Conservation (phyloP, 2,329 filamentous ascomycete genomes). For the Phialophora macrospora region DNA sequence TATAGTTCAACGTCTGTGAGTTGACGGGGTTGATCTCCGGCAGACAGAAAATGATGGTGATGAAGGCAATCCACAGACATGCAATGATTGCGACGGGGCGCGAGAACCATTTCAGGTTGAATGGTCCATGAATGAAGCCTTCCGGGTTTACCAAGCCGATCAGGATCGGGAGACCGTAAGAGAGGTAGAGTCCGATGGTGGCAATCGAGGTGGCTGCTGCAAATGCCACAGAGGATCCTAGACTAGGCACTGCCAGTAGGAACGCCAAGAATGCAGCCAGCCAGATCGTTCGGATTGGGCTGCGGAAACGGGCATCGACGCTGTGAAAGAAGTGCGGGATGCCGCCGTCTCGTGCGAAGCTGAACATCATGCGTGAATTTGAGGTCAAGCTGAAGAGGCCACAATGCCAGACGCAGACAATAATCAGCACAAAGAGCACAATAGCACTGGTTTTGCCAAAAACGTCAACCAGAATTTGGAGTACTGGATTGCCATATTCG, state of each 20-base stretch:
- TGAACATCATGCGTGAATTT: constrained; percentile 69
- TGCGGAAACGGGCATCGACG: constrained; percentile 57
- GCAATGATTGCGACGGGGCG: constrained; percentile 56
- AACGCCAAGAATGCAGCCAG: constrained; percentile 61
- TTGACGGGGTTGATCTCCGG: constrained; percentile 62
- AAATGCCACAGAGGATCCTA: constrained; percentile 62
- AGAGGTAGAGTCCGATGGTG: constrained; percentile 63
- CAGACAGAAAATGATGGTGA: constrained; percentile 63
- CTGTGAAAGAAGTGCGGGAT: constrained; percentile 61
- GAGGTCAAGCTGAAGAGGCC: constrained; percentile 66
- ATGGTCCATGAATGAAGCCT: constrained; percentile 62
- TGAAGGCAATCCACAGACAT: constrained; percentile 59
- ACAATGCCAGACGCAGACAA: constrained; percentile 66
- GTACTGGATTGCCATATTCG: constrained; percentile 58
- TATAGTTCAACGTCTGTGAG: constrained; percentile 64
- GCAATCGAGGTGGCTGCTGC: constrained; percentile 64
- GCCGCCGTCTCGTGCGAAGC: constrained; percentile 70
- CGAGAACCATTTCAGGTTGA: constrained; percentile 57
- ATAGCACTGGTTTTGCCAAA: constrained; percentile 62
- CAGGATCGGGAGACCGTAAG: constrained; percentile 63
- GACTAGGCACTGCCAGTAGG: constrained; percentile 60
- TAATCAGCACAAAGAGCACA: constrained; percentile 60
- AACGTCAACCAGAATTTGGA: constrained; percentile 64
- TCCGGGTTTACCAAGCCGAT: constrained; percentile 59
- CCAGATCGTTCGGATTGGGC: constrained; percentile 58